Percentiles rank a stretch among this genome's conserved stretches.
Evolutionary conservation across 2,329 filamentous ascomycete genomes (phyloP).

Genomic region (Aureobasidium subglaciale): DNA sequence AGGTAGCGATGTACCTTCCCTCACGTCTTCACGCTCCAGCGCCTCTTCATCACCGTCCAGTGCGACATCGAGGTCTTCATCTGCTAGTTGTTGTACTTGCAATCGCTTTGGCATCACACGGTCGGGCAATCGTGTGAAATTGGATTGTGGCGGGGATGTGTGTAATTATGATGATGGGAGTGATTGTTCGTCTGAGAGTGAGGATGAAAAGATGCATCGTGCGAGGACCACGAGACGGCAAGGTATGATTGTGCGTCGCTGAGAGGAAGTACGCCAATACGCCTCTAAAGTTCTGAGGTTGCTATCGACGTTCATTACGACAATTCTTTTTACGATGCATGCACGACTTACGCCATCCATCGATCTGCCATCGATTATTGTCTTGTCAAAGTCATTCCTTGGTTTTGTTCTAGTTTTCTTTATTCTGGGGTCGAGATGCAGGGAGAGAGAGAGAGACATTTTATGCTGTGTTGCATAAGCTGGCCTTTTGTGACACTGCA

Average conservation of each 20-base stretch:
- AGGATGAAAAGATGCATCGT: constrained; percentile 44
- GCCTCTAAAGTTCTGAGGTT: no score
- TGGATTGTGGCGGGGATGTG: constrained; percentile 85
- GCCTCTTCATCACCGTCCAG: constrained; percentile 48
- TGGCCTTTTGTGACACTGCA: not conserved
- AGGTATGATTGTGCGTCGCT: constrained; percentile 51
- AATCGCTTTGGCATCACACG: constrained; percentile 96
- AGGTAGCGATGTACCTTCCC: constrained; percentile 50
- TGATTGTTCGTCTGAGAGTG: constrained; percentile 61
- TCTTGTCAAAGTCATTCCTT: not conserved
- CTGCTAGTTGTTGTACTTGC: constrained; percentile 67
- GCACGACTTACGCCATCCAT: no score
- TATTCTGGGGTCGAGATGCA: not conserved
- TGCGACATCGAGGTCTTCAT: constrained; percentile 59
- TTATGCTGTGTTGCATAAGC: not conserved
- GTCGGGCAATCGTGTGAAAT: constrained; percentile 81
- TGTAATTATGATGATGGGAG: constrained; percentile 72
- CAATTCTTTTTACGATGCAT: no score
- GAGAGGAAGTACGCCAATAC: not conserved
- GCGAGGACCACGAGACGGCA: constrained; percentile 49
- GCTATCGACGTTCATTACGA: not conserved
- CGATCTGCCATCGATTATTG: not conserved
- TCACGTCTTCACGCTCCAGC: constrained; percentile 67
- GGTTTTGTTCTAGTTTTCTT: not conserved
- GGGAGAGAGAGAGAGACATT: not conserved